These are phyloP conservation scores for Ceratocystis eucalypticola DNA, from an alignment of 2,329 filamentous ascomycete genomes.

Conservation along the genomic window DNA sequence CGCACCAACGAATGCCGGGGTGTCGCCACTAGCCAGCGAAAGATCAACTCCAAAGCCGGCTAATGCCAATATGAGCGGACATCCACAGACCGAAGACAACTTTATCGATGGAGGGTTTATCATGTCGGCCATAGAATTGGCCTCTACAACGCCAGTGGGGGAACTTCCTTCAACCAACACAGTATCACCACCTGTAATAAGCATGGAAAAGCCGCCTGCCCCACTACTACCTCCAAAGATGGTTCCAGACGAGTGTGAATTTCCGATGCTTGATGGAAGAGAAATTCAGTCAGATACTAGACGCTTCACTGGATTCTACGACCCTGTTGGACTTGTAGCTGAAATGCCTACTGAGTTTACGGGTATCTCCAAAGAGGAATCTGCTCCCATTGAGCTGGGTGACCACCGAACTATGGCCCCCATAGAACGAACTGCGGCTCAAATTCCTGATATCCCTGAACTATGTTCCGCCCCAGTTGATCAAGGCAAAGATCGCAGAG, in stretches of 20 bases:
- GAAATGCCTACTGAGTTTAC: constrained; percentile 37
- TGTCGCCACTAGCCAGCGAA: constrained; percentile 12
- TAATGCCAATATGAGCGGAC: not conserved
- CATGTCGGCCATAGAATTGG: not conserved
- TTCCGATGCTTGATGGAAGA: constrained; percentile 28
- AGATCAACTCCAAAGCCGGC: constrained; percentile 11
- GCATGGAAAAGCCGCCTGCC: not conserved
- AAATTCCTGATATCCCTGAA: constrained; percentile 27
- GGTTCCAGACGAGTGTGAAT: constrained; percentile 15
- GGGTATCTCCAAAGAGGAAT: constrained; percentile 30
- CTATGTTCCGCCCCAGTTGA: constrained; percentile 25
- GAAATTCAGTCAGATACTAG: constrained; percentile 25
- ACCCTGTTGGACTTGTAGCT: constrained; percentile 34
- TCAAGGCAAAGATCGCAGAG: not conserved
- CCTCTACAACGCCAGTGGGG: not conserved
- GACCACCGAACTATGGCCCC: constrained; percentile 29
- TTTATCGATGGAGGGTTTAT: not conserved
- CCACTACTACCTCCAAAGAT: not conserved
- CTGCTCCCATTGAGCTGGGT: constrained; percentile 34
- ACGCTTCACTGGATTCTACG: constrained; percentile 20
- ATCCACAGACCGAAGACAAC: not conserved
- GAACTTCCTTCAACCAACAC: not conserved
- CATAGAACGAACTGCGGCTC: constrained; percentile 20
- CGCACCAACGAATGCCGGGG: not conserved
- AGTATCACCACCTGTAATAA: not conserved